Base-by-base conservation (phyloP, 2,329 filamentous ascomycete species). In the Colletotrichum aenigma region DNA sequence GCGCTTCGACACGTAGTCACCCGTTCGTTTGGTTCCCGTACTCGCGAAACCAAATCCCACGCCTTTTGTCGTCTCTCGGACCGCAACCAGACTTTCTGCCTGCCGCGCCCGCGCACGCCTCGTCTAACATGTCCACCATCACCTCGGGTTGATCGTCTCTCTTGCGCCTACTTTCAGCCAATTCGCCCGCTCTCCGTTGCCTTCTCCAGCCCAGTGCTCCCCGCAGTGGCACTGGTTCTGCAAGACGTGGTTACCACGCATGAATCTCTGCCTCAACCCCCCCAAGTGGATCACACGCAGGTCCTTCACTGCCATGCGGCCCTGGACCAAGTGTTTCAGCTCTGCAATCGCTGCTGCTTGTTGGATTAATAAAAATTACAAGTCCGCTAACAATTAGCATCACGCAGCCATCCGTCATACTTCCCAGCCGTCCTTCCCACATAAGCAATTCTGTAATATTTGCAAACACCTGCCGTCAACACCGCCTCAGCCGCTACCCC, bases 251-350 rank as follows among this genome's bases (percentile, higher is more conserved):
- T 75, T 66, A 71, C 66, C 43, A 70, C 73, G 73, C 76, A 77
- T 77, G 74, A 77, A 76, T 74, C 43, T 73, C 36, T 76, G 60
- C 73, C 66, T 76, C 43, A 55, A 56, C 62, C 73, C 36, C 68
- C 68, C 43, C 71, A 62, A 77, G 76, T 76, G 76, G 76, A 77
- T 73, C 76, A 74, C 61, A 70, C 76, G 34, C 28, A 66, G 52
- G 68, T 72, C 76, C 69, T 76, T 70, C 64, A 58, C 72, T 76
- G 69, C 76, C 76, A 77, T 77, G 75, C 72, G 73, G 34, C 58
- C 73, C 70, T 73, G 26, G 68, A 66, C 76, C 73, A 76, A 70
- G 43, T 70, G 76, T 77, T 77, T 77, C 76, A 77, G 67, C 76
- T 77, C 71, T 56, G 43, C 76, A 67, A 58, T 70, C 69, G 48